Conservation (phyloP, 1,284 basidiomycete species). For the Leccinum angustisporum region DNA sequence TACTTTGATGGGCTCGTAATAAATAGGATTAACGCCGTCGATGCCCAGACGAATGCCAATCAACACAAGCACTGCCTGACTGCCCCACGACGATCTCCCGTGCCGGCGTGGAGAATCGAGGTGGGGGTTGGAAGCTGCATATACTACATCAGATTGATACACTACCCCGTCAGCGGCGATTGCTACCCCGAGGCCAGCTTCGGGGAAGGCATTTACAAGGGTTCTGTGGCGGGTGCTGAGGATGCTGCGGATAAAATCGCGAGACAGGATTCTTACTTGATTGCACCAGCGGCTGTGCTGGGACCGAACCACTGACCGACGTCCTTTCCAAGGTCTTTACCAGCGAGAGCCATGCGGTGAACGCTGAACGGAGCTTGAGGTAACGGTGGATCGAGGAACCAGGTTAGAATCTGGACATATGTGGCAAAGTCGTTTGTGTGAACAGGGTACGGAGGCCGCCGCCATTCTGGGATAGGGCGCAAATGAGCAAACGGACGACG, state of each 20-base stretch:
- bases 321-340: conserved; percentile 92
- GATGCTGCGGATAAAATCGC: background rate
- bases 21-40: conserved; percentile 92
- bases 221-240: conserved; percentile 46
- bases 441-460: conserved; percentile 63
- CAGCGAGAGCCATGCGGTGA: conserved; percentile 93
- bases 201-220: conserved; percentile 78
- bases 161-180: conserved; percentile 83
- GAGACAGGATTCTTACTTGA: conserved; percentile 60
- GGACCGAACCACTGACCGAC: conserved; percentile 99
- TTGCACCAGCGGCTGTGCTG: conserved; percentile 92
- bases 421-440: conserved; percentile 64
- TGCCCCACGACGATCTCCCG: conserved; percentile 64
- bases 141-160: conserved; percentile 88
- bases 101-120: conserved; percentile 36
- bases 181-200: conserved; percentile 80
- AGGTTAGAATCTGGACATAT: conserved; percentile 88
- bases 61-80: conserved; percentile 83
- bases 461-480: conserved; percentile 63
- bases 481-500: conserved; percentile 12
- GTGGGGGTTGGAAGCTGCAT: conserved; percentile 66
- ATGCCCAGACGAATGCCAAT: conserved; percentile 87
- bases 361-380: conserved; percentile 92
- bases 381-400: conserved; percentile 93
- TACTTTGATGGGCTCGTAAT: conserved; percentile 93